A percentile compares a stretch with the other conserved stretches of the same genome.
phyloP scores from a whole-genome alignment of 1,284 basidiomycete species.

The Austroboletus rostrupii region DNA sequence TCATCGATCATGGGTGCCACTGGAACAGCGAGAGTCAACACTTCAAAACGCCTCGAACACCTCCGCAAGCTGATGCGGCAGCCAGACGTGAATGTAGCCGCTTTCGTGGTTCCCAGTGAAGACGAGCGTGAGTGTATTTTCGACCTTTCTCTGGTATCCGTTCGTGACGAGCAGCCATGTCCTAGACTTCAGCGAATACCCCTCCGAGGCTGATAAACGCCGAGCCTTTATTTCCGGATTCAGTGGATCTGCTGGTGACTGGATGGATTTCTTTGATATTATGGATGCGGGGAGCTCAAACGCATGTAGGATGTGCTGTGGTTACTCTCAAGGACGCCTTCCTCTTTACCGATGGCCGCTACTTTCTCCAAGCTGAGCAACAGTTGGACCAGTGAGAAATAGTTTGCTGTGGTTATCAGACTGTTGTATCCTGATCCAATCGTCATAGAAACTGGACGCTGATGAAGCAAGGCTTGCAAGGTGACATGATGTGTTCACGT shows the following conservation, averaged over 20 bases:
- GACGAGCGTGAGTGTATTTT: constrained; percentile 69
- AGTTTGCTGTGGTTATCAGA: neutral
- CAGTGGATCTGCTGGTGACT: constrained; percentile 83
- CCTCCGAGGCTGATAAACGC: constrained; percentile 79
- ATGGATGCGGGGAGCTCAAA: neutral
- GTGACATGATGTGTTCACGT: constrained; percentile 32
- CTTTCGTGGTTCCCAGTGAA: constrained; percentile 80
- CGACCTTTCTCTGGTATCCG: neutral
- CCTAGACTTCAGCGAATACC: constrained; percentile 87
- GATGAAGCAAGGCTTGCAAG: constrained; percentile 85
- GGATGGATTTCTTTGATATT: neutral
- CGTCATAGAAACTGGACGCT: constrained; percentile 77
- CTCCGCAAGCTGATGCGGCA: constrained; percentile 67
- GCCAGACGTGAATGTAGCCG: constrained; percentile 56
- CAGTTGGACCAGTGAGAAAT: constrained; percentile 73
- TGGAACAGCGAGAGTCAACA: constrained; percentile 54
- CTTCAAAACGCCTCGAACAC: constrained; percentile 53
- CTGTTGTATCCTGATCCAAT: neutral
- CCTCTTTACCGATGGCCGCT: constrained; percentile 91
- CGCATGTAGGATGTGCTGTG: constrained; percentile 67
- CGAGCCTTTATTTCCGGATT: constrained; percentile 90
- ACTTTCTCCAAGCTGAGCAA: constrained; percentile 88
- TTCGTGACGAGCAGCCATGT: neutral
- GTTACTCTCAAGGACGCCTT: constrained; percentile 71
- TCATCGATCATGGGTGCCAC: constrained; percentile 30